Evolutionary conservation across 2,329 filamentous ascomycete genomes (phyloP).

Genomic region (Rutstroemia sp.): DNA sequence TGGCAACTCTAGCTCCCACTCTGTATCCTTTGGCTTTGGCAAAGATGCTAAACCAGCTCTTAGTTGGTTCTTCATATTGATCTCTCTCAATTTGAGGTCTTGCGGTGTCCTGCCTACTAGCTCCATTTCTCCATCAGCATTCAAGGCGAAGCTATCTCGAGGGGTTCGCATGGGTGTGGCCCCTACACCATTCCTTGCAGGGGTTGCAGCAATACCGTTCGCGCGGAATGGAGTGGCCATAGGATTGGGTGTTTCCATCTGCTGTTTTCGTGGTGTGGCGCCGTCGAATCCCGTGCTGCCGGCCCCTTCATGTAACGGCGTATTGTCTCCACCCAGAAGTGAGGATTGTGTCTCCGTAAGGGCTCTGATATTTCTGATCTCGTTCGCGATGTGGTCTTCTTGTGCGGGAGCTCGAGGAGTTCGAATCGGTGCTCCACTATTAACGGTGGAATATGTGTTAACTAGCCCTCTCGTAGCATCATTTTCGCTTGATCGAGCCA

Average conservation of each 20-base stretch:
- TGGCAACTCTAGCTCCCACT: conserved; percentile 90
- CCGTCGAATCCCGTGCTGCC: conserved; percentile 85
- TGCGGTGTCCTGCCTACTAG: conserved; percentile 67
- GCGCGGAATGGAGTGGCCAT: conserved; percentile 79
- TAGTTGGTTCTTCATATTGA: conserved; percentile 61
- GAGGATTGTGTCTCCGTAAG: conserved; percentile 92
- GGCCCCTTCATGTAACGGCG: conserved; percentile 72
- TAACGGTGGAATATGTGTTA: conserved; percentile 76
- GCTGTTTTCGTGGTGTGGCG: conserved; percentile 70
- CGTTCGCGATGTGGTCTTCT: conserved; percentile 93
- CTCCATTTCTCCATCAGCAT: conserved; percentile 59
- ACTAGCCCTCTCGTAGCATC: conserved; percentile 78
- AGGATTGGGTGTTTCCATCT: conserved; percentile 87
- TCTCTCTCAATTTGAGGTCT: conserved; percentile 65
- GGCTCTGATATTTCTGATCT: conserved; percentile 88
- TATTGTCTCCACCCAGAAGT: conserved; percentile 88
- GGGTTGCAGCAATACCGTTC: conserved; percentile 61
- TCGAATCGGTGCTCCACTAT: conserved; percentile 78
- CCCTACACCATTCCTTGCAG: conserved; percentile 51
- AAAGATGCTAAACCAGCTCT: conserved; percentile 69
- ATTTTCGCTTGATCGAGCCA: conserved; percentile 73
- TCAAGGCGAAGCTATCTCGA: conserved; percentile 79
- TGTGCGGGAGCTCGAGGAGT: conserved; percentile 87
- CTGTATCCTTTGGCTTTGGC: conserved; percentile 85
- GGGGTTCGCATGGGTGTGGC: conserved; percentile 84